Percentiles rank a stretch among this genome's conserved stretches.
Conservation (phyloP, 257 asterid genomes). For the Solanum piurae region DNA sequence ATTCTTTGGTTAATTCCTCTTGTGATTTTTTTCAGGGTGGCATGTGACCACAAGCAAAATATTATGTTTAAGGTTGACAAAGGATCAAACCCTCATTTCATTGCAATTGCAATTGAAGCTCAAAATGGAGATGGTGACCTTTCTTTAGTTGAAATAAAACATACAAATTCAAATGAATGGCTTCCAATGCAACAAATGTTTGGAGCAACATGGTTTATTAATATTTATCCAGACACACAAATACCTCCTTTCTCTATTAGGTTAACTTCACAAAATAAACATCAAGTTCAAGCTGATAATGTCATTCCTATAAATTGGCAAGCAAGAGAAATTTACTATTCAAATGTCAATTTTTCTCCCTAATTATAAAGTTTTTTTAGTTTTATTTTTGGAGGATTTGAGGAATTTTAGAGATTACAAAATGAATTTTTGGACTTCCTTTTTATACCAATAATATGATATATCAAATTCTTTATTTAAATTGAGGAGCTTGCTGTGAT, state of each 20-base stretch:
- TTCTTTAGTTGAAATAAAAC: not conserved
- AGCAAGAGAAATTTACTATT: not conserved
- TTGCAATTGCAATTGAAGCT: conserved; percentile 5
- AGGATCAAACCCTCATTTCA: conserved; percentile 10
- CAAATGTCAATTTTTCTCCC: not conserved
- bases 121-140: conserved; percentile 13
- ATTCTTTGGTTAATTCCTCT: not conserved
- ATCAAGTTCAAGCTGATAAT: not conserved
- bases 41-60: not conserved
- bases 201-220: conserved; percentile 7
- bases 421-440: not conserved
- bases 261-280: not conserved
- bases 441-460: not conserved
- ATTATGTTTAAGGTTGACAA: conserved; percentile 10
- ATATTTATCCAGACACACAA: not conserved
- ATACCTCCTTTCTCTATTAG: conserved; percentile 2
- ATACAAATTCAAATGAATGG: not conserved
- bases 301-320: not conserved
- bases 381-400: not conserved
- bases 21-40: conserved; percentile 5
- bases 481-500: too few species aligned
- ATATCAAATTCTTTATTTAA: too few species aligned
- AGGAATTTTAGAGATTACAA: not conserved
- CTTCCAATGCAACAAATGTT: conserved; percentile 8
- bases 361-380: not conserved